Evolutionary conservation across 192 early-diverging fungal species (phyloP), one percentile per base, ranked within the genome.

Genomic region (Lobosporangium transversale): DNA sequence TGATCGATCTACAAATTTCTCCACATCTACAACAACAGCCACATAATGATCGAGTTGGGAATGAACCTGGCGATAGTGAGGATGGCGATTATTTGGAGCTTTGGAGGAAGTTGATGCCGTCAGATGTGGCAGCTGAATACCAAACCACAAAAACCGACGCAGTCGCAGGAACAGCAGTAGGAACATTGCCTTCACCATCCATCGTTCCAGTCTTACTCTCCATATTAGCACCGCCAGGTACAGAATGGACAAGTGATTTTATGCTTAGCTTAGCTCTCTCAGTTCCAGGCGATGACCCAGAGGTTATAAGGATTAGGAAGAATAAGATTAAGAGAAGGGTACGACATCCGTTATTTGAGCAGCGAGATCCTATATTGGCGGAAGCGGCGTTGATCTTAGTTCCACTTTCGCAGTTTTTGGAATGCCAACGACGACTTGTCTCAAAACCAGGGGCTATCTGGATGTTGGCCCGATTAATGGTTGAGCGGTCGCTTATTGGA

Each of bases 401-500:
- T 0, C 58, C 50, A 12, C 47, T 76, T 3, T 48, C 58, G 0
- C 57, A 62, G 24, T 67, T 76, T 21, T 21, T 15, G 14, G 65
- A 62, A 23, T 66, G 73, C 21, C 73, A 76, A 9, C 45, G 62
- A 15, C 48, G 48, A 4, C 37, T 76, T 8, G 56, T 76, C 2
- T 43, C 73, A 2, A 66, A 50, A 35, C 73, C 73, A 9, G 63
- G 73, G 1, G 63, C 33, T 15, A 64, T 67, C 10, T 76, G 73
- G 73, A 76, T 59, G 12, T 15, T 76, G n/a, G 58, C 45, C 12
- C 58, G 73, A 9, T 56, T 76, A 31, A 67, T 76, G 73, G 58
- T 76, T 26, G 73, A 76, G n/a, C 63, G 73, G 2, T 36, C 65
- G 0, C 58, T 76, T 40, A 65, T 66, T n/a, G 43, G 17, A 3